A percentile compares a stretch with the other conserved stretches of the same genome.
These are phyloP conservation scores for Kodamaea fukazawae DNA, from an alignment of 805 yeast species.

Conservation along the genomic window DNA sequence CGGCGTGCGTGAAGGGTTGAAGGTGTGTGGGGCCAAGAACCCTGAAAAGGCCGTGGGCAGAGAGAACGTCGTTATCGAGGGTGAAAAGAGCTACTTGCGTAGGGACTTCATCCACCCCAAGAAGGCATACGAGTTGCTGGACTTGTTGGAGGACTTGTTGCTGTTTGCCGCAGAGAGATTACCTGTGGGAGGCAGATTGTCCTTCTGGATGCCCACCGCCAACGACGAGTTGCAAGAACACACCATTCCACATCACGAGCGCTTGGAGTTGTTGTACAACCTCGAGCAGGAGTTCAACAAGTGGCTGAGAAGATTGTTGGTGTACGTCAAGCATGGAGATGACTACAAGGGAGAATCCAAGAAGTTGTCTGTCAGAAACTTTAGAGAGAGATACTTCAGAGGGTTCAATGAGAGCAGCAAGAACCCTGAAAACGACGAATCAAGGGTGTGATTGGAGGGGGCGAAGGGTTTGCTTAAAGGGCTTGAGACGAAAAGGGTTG, in stretches of 20 bases:
- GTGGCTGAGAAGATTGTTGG: constrained; percentile 88
- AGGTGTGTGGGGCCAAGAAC: constrained; percentile 80
- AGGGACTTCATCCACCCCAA: constrained; percentile 90
- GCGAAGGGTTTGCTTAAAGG: no score
- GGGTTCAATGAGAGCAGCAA: constrained; percentile 51
- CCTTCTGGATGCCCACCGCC: constrained; percentile 98
- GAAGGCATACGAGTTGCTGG: constrained; percentile 80
- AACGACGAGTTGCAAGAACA: constrained; percentile 74
- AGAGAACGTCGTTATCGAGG: constrained; percentile 72
- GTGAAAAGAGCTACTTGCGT: constrained; percentile 71
- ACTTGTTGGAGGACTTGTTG: constrained; percentile 73
- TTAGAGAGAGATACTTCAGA: constrained; percentile 73
- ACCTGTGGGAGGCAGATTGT: constrained; percentile 73
- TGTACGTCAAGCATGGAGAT: constrained; percentile 64
- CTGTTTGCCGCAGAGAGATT: constrained; percentile 69
- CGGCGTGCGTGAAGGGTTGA: constrained; percentile 93
- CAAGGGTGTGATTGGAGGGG: no score
- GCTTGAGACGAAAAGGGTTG: no score
- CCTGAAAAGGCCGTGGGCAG: constrained; percentile 69
- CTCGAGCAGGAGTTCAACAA: constrained; percentile 86
- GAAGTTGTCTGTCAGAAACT: constrained; percentile 48
- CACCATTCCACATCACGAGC: constrained; percentile 74
- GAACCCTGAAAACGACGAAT: no score
- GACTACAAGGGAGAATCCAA: constrained; percentile 49
- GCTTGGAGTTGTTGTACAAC: constrained; percentile 64